These are phyloP conservation scores for Neurospora cerealis DNA, from an alignment of 495 filamentous ascomycete genomes.

Conservation along the genomic window DNA sequence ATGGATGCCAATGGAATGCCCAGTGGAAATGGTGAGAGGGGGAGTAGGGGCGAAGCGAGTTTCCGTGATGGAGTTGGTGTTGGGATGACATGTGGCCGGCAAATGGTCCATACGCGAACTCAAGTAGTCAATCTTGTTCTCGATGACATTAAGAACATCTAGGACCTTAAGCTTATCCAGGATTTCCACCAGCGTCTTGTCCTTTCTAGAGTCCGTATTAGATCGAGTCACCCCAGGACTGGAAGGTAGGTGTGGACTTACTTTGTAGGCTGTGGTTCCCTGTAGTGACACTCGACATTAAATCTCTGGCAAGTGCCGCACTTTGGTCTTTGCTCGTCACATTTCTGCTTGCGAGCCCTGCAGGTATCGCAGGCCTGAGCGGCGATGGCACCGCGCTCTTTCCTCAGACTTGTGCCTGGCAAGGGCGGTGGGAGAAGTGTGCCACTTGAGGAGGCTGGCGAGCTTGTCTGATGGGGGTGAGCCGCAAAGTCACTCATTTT, in stretches of 20 bases:
- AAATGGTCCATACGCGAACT: slow-evolving; percentile 8
- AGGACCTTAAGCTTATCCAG: slow-evolving; percentile 38
- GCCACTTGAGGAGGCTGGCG: neutral
- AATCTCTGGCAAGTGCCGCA: slow-evolving; percentile 49
- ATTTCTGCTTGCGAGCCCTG: slow-evolving; percentile 77
- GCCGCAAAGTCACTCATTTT: neutral
- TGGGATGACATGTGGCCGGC: slow-evolving; percentile 12
- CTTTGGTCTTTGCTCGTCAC: slow-evolving; percentile 76
- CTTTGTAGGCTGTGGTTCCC: slow-evolving; percentile 55
- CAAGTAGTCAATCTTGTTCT: slow-evolving; percentile 40
- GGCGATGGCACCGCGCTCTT: slow-evolving; percentile 40
- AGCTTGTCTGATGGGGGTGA: neutral
- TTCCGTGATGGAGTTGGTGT: neutral
- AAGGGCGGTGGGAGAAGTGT: neutral
- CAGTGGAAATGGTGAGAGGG: neutral
- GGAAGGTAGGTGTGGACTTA: slow-evolving; percentile 27
- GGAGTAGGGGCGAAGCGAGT: neutral
- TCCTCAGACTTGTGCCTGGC: slow-evolving; percentile 16
- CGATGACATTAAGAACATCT: slow-evolving; percentile 22
- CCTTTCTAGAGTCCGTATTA: slow-evolving; percentile 37
- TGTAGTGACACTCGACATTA: slow-evolving; percentile 48
- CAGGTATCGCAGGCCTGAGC: slow-evolving; percentile 70
- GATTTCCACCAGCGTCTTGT: slow-evolving; percentile 52
- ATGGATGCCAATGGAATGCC: neutral
- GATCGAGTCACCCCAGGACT: neutral